Base-by-base conservation (phyloP, 2,329 filamentous ascomycete species). In the Fusarium sp. region DNA sequence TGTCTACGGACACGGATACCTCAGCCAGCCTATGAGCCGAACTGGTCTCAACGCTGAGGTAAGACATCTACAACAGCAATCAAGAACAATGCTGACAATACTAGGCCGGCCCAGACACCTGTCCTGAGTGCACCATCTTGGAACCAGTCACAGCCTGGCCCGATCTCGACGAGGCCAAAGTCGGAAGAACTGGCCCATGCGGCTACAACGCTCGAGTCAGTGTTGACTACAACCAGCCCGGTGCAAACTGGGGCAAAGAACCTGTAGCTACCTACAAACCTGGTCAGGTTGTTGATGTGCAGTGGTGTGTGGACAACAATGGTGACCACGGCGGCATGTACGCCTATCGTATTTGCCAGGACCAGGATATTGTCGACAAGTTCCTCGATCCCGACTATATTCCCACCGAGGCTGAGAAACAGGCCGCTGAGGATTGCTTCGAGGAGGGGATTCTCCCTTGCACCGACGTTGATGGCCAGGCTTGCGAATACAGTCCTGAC, bases 241-340 rank as follows among this genome's bases (percentile, higher is more conserved):
- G 73, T 0, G 62, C 59, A 4, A 73, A 78, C 71, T 87, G 84
- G 84, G 85, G 85, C 22, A 77, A 73, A 11, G 54, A 75, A 0
- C 75, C 80, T 0, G 82, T 86, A 0, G 80, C 73, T 3, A 84
- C 80, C 2, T 87, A 86, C 73, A 74, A 75, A 0, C 75, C 82
- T 0, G 85, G 84, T 0, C 76, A 86, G 11, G 74, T 80, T 0
- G 74, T 87, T 24, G 82, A 85, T 24, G 85, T 87, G 0, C 77
- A 85, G 71, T 87, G 85, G 85, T 87, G 85, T 53, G 80, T 87
- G 19, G 85, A 88, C 69, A 76, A 86, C 75, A 87, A 87, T 67
- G 85, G 85, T 0, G 85, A 87, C 66, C 85, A 87, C 65, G 84
- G 85, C 26, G 85, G 85, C 74, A 87, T 87, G 84, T 87, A 86